Percentiles rank a stretch among this genome's conserved stretches.
Conservation (phyloP, 495 filamentous ascomycete species). For the Oidiodendron maius region DNA sequence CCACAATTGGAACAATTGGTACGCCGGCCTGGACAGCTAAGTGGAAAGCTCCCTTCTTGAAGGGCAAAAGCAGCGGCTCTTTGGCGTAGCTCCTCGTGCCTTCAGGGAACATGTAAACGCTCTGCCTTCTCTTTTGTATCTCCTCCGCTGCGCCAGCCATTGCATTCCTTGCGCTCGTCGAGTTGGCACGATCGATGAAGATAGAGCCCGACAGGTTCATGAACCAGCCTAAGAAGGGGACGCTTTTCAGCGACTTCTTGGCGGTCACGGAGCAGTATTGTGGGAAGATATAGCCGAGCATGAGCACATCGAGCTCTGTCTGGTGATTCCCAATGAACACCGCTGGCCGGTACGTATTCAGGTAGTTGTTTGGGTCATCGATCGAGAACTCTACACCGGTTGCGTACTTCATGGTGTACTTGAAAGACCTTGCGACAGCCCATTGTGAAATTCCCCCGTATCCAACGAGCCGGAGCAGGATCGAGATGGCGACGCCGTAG, state of each 20-base stretch:
- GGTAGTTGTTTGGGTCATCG: conserved; percentile 56
- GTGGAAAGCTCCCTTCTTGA: conserved; percentile 99
- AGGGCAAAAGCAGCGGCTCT: conserved; percentile 73
- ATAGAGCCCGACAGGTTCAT: conserved; percentile 86
- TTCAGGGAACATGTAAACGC: conserved; percentile 91
- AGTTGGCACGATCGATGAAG: conserved; percentile 89
- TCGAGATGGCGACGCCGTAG: conserved; percentile 74
- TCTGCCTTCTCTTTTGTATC: conserved; percentile 71
- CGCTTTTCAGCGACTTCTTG: conserved; percentile 72
- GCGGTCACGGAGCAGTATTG: conserved; percentile 89
- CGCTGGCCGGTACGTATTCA: conserved; percentile 65
- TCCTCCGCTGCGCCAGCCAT: conserved; percentile 77
- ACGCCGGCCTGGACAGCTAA: conserved; percentile 90
- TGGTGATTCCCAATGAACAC: conserved; percentile 95
- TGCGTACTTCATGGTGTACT: conserved; percentile 66
- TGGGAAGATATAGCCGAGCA: conserved; percentile 83
- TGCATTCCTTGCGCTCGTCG: conserved; percentile 70
- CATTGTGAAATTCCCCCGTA: conserved; percentile 76
- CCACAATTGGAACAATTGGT: conserved; percentile 82
- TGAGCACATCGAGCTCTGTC: conserved; percentile 87
- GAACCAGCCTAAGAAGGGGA: conserved; percentile 95
- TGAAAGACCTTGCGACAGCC: conserved; percentile 75
- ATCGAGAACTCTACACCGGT: conserved; percentile 80
- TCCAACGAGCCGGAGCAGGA: conserved; percentile 64
- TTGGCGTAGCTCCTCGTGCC: conserved; percentile 86